Conservation (phyloP, 257 asterid species). For the Echites panduratus region DNA sequence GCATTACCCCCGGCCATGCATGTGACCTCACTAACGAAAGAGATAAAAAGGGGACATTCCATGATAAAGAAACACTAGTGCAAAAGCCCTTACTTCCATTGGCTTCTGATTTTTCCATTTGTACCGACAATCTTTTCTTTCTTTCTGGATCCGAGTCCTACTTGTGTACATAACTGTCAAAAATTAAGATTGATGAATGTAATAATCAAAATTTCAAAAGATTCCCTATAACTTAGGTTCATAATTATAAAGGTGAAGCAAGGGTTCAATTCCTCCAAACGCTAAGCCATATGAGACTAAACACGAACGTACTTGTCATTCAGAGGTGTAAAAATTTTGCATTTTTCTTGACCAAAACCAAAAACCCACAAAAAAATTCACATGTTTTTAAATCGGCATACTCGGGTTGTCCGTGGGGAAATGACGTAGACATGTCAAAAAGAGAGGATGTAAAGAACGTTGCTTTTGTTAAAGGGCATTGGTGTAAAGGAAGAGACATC, state of each 20-base stretch:
- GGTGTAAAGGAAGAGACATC: background rate
- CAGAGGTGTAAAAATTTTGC: background rate
- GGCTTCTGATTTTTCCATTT: background rate
- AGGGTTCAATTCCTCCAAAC: no score
- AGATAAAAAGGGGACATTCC: slow-evolving; percentile 5
- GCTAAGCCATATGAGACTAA: background rate
- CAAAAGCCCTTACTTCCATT: background rate
- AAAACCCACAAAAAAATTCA: background rate
- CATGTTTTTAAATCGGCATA: background rate
- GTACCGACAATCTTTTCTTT: background rate
- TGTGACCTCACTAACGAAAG: slow-evolving; percentile 8
- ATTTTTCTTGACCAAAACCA: background rate
- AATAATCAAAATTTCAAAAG: background rate
- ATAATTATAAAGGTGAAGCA: no score
- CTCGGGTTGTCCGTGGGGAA: background rate
- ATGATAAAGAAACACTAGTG: background rate
- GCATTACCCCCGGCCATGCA: slow-evolving; percentile 6
- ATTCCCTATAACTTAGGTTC: background rate
- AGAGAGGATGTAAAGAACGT: background rate
- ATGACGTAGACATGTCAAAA: background rate
- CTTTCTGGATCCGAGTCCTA: background rate
- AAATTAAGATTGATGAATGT: background rate
- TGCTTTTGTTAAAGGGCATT: slow-evolving; percentile 3
- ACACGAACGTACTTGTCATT: background rate
- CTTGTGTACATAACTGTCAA: background rate